Percentiles rank a stretch among this genome's conserved stretches.
Evolutionary conservation across 371 early-diverging fungal genomes (phyloP).

Genomic region (Mucor irregularis): DNA sequence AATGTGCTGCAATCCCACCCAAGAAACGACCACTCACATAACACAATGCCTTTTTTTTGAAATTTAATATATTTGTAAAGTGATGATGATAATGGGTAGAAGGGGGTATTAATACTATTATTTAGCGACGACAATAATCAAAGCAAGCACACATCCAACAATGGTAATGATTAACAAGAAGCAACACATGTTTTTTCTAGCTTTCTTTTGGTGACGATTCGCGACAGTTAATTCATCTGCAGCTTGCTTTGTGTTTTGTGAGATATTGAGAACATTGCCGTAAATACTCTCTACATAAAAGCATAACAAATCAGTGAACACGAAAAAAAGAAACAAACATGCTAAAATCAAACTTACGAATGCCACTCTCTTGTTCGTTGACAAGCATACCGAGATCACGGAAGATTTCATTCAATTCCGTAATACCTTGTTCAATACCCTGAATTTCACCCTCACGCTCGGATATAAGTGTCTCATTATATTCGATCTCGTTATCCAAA

Average conservation of each 20-base stretch:
- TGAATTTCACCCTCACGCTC: slow-evolving; percentile 93
- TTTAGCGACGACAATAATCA: slow-evolving; percentile 53
- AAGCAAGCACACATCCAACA: slow-evolving; percentile 54
- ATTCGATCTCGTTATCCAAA: slow-evolving; percentile 89
- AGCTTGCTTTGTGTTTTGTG: slow-evolving; percentile 78
- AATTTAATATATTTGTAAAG: too few species aligned
- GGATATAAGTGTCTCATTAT: slow-evolving; percentile 87
- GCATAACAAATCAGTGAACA: slow-evolving; percentile 4
- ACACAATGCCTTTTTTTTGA: too few species aligned
- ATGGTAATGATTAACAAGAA: slow-evolving; percentile 72
- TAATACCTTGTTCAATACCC: slow-evolving; percentile 91
- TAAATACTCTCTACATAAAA: slow-evolving; percentile 45
- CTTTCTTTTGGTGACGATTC: slow-evolving; percentile 75
- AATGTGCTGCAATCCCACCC: too few species aligned
- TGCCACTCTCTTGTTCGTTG: slow-evolving; percentile 90
- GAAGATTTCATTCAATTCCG: slow-evolving; percentile 94
- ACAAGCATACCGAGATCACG: slow-evolving; percentile 94
- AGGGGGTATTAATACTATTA: slow-evolving; percentile 20
- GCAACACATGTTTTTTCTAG: slow-evolving; percentile 84
- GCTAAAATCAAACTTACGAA: slow-evolving; percentile 61
- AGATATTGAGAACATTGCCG: slow-evolving; percentile 80
- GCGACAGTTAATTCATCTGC: slow-evolving; percentile 81
- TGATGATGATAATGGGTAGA: background rate
- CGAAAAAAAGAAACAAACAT: background rate
- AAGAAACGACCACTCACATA: too few species aligned